Percentiles rank a stretch among this genome's conserved stretches.
Conservation (phyloP, 257 asterid genomes). For the Capsicum chinense region DNA sequence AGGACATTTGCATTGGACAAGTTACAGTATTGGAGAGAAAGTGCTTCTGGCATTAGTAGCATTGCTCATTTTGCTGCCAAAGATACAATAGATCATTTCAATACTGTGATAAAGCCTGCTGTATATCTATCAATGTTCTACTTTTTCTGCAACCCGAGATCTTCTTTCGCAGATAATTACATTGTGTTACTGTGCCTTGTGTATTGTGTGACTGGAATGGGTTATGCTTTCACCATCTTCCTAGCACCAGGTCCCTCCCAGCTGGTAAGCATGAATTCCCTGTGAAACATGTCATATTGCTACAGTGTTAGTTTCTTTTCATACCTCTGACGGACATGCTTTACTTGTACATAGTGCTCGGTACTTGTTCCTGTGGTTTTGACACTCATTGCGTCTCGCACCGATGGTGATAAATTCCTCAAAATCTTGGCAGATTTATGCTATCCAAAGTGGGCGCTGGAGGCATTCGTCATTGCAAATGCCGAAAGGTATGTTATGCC, state of each 20-base stretch:
- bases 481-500: conserved; percentile 62
- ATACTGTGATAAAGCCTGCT: conserved; percentile 78
- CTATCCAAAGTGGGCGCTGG: conserved; percentile 93
- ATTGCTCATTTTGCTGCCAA: conserved; percentile 86
- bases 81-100: conserved; percentile 87
- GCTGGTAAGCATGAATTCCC: conserved; percentile 57
- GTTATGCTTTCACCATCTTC: conserved; percentile 80
- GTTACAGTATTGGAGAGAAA: conserved; percentile 89
- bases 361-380: conserved; percentile 90
- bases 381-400: conserved; percentile 80
- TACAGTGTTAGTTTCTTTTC: conserved; percentile 13
- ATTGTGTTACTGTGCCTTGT: conserved; percentile 84
- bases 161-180: conserved; percentile 73
- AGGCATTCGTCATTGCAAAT: conserved; percentile 85
- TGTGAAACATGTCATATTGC: background rate
- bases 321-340: background rate
- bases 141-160: conserved; percentile 90
- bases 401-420: conserved; percentile 48
- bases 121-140: conserved; percentile 93
- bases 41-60: conserved; percentile 94
- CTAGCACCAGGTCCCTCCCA: conserved; percentile 96
- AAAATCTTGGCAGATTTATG: conserved; percentile 58
- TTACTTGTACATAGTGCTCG: conserved; percentile 58
- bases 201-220: conserved; percentile 91
- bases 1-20: conserved; percentile 90